Base-by-base conservation (phyloP, 2,329 filamentous ascomycete genomes). In the Penicillium fuscoglaucum region DNA sequence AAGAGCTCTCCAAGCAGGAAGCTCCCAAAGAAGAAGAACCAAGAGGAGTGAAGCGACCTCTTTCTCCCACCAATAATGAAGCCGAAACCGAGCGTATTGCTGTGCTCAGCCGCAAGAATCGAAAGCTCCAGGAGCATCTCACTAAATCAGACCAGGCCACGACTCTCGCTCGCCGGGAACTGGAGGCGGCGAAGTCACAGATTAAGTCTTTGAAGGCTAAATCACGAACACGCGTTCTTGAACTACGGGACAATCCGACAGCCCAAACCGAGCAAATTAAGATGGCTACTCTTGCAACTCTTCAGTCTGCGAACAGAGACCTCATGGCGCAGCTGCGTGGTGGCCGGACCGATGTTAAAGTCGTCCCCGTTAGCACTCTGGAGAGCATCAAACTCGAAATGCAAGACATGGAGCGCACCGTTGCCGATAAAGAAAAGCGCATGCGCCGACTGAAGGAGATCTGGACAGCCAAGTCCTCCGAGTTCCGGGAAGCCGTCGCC, bases 401-500 rank as follows among this genome's bases (percentile, higher is more conserved):
- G 41, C 82, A 85, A 33, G 89, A 90, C 24, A 86, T 86, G 59
- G 87, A 90, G 66, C 87, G 86, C 15, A 84, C 84, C 0, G 88
- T 90, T 1, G 86, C 88, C 10, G 80, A 82, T 24, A 82, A 82
- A 40, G 89, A 95, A 65, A 99, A 97, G 76, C 88, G 90, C 47
- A 90, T 90, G 62, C 83, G 87, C 24, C 90, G 95, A 2, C 86
- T 98, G 13, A 96, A 96, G 68, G 90, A 97, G 70, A 95, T 98
- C 57, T 99, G 91, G 90, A 86, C 86, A 0, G 85, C 89, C 65
- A 99, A 98, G 74, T 92, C 90, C 1, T 87, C 90, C 68, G 95
- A 99, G 77, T 98, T 99, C 79, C 91, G 96, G 50, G 92, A 98
- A 77, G 91, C 93, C 33, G 93, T 99, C 58, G 93, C 93, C 62